phyloP scores from a whole-genome alignment of 2,329 filamentous ascomycete species.

The Scytalidium sp. region DNA sequence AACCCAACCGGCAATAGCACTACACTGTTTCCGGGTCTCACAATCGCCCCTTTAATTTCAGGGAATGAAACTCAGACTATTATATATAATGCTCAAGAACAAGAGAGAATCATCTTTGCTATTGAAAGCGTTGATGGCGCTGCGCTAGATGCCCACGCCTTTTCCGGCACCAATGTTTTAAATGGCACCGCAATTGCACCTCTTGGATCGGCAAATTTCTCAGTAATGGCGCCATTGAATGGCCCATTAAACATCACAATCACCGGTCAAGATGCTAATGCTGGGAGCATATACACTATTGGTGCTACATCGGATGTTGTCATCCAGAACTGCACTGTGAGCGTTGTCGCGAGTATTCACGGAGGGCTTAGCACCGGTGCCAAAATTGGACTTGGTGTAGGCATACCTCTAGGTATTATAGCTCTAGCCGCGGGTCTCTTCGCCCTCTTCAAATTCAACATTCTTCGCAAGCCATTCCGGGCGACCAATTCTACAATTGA shows the following conservation, averaged over 20 bases:
- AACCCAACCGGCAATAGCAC: conserved; percentile 18
- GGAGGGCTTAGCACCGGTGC: conserved; percentile 16
- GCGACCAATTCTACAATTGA: not conserved
- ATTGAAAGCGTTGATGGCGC: conserved; percentile 13
- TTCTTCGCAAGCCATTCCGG: not conserved
- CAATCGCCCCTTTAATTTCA: conserved; percentile 16
- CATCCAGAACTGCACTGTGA: conserved; percentile 23
- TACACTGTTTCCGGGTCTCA: conserved; percentile 18
- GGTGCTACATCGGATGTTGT: conserved; percentile 17
- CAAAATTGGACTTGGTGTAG: conserved; percentile 15
- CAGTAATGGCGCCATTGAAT: conserved; percentile 11
- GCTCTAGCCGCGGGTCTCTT: not conserved
- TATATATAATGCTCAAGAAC: conserved; percentile 15
- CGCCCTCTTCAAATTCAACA: not conserved
- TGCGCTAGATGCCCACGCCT: conserved; percentile 9
- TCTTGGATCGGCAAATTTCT: conserved; percentile 6
- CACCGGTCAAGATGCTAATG: conserved; percentile 10
- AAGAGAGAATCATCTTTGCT: conserved; percentile 19
- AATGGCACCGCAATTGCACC: conserved; percentile 1
- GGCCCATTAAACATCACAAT: conserved; percentile 18
- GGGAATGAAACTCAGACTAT: conserved; percentile 14
- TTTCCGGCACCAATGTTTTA: conserved; percentile 13
- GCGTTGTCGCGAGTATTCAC: conserved; percentile 5
- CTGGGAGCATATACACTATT: conserved; percentile 16
- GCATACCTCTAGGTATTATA: not conserved